phyloP scores from a whole-genome alignment of 192 early-diverging fungal genomes.

The Coemansia furcata region DNA sequence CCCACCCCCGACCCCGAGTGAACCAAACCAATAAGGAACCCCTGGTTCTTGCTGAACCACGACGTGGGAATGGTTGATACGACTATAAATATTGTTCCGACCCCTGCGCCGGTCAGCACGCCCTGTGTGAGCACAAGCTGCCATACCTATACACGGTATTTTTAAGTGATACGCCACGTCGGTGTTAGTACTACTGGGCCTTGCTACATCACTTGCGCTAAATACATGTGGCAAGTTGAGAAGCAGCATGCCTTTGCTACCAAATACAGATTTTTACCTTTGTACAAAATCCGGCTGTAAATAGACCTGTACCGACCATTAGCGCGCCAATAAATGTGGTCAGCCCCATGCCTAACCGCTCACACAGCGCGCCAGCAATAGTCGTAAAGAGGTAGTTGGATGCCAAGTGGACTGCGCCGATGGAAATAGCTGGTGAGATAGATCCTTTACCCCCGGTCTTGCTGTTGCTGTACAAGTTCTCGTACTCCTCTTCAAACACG shows the following conservation, averaged over 20 bases:
- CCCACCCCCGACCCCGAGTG: constrained; percentile 53
- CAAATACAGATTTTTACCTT: constrained; percentile 12
- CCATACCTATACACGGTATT: constrained; percentile 21
- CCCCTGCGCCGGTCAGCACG: constrained; percentile 37
- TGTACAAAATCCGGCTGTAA: constrained; percentile 47
- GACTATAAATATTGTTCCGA: constrained; percentile 51
- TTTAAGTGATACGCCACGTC: background rate
- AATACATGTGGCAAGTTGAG: background rate
- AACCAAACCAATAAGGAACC: constrained; percentile 49
- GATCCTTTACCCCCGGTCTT: background rate
- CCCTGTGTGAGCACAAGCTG: constrained; percentile 49
- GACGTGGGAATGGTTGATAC: constrained; percentile 53
- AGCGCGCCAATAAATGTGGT: constrained; percentile 45
- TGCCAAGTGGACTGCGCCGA: constrained; percentile 42
- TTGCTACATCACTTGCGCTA: background rate
- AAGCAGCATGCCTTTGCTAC: background rate
- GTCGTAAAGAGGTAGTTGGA: constrained; percentile 50
- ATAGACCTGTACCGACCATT: constrained; percentile 29
- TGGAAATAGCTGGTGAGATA: constrained; percentile 43
- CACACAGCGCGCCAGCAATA: constrained; percentile 45
- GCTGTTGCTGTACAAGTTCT: constrained; percentile 38
- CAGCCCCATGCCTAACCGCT: constrained; percentile 48
- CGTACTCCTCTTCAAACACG: constrained; percentile 51
- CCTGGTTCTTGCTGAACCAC: constrained; percentile 54
- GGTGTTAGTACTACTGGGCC: background rate